Evolutionary conservation across 345 rosid species (phyloP), one percentile per base, ranked within the genome.

Genomic region (Rhizophora apiculata): DNA sequence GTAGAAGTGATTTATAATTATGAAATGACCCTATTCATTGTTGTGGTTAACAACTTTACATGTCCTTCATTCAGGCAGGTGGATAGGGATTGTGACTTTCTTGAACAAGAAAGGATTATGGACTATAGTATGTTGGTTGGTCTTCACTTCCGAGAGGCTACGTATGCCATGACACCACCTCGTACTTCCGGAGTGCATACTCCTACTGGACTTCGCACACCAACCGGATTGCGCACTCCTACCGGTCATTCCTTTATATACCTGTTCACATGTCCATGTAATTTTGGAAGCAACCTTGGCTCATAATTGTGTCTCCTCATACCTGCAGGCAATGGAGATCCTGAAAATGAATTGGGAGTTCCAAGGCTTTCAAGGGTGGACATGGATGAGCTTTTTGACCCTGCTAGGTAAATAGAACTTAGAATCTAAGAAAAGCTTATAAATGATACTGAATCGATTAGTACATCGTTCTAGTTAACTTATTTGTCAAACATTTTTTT

Each of bases 21-120:
- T 13, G 49, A 13, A 43, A 43, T 13, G 49, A 0, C 49, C 13
- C 19, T 43, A 1, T 43, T 43, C 16, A 13, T 43, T 43, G 49
- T 43, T 43, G 18, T 43, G 13, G 5, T 43, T 43, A 43, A 43
- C 49, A 43, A 43, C 18, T 13, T 43, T 13, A 43, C 37, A 13
- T 43, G 18, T 22, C 29, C 11, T 29, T 59, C 53, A 7, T 79
- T 73, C 96, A 95, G 98, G 84, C 98, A 95, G 88, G 93, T 92
- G 53, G 98, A 92, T 68, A 84, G 85, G 74, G 99, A 95, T 71
- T 95, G 98, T 67, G 99, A 92, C 49, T 87, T 95, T 54, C 96
- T 95, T 67, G 96, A 92, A 69, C 93, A 88, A 78, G 98, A 90
- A 78, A 87, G 98, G 68, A 92, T 95, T 49, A 95, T 95, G 99